Evolutionary conservation across 306 rosid species (phyloP), one percentile per base, ranked within the genome.

Genomic region (Begonia peltatifolia): DNA sequence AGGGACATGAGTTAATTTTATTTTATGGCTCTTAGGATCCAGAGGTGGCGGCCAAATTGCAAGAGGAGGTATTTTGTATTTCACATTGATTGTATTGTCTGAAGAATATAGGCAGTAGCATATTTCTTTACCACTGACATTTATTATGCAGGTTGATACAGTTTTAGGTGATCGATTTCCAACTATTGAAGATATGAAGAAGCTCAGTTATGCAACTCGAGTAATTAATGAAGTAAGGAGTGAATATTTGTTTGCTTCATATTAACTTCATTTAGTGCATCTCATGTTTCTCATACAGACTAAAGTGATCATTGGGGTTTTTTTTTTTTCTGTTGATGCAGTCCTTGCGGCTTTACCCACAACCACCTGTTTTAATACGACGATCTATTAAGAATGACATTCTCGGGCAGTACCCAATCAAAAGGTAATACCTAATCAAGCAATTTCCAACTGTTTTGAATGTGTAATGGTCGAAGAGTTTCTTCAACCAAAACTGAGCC

Each of bases 331-430:
- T 74, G 53, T 50, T 42, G 43, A 35, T 53, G 50, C 67, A 90
- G 99, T 86, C 95, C 58, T 58, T 90, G 71, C 80, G 99, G 92
- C 95, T 90, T 67, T 90, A 83, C 68, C 99, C 95, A 44, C 99
- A 90, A 62, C 99, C 99, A 56, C 99, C 99, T 10, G 99, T 90
- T 65, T 68, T 90, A 60, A 90, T 90, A 56, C 99, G 95, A 23
- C 94, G 99, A 50, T 76, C 99, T 68, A 53, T 86, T 57, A 92
- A 69, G 43, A 50, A 73, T 56, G 99, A 90, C 63, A 63, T 53
- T 73, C 92, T 90, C 42, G 95, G 94, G 54, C 68, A 62, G 67
- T 90, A 76, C 73, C 83, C 88, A 15, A 83, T 86, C 62, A 83
- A 71, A 70, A 83, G 89, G 99, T 86, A 23, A 60, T 77, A 66